A percentile compares a stretch with the other conserved stretches of the same genome.
Conservation (phyloP, 2,329 filamentous ascomycete species). For the Aspergillus jensenii region DNA sequence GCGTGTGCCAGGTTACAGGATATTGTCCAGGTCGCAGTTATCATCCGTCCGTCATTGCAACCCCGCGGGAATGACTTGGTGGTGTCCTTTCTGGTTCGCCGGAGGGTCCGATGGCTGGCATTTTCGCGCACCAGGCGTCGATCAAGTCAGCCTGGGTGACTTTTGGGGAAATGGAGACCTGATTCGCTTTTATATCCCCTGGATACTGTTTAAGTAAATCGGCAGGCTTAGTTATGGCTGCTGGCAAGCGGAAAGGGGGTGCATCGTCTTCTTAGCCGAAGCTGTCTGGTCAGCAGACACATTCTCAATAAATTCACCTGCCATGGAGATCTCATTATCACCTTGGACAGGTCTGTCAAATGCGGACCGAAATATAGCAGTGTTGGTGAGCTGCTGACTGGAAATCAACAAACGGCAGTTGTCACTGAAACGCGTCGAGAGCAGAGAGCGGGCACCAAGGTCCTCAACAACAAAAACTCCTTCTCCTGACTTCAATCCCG, state of each 20-base stretch:
- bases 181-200: too few relatives aligned
- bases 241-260: not conserved
- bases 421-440: not conserved
- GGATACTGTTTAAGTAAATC: too few relatives aligned
- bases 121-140: too few relatives aligned
- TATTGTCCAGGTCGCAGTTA: too few relatives aligned
- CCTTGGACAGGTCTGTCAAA: not conserved
- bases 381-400: not conserved
- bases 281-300: not conserved
- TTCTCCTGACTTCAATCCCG: not conserved
- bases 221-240: not conserved
- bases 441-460: not conserved
- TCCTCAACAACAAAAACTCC: conserved; percentile 1
- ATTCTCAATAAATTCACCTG: not conserved
- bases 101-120: too few relatives aligned
- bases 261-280: not conserved
- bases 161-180: too few relatives aligned
- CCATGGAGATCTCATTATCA: not conserved
- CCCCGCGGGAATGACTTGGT: too few relatives aligned
- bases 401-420: not conserved
- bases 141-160: too few relatives aligned
- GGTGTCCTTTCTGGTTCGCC: too few relatives aligned
- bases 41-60: too few relatives aligned
- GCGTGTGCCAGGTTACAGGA: too few relatives aligned
- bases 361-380: not conserved